Percentiles rank a stretch among this genome's conserved stretches.
Conservation (phyloP, 768 basidiomycete species). For the Mycena amicta region DNA sequence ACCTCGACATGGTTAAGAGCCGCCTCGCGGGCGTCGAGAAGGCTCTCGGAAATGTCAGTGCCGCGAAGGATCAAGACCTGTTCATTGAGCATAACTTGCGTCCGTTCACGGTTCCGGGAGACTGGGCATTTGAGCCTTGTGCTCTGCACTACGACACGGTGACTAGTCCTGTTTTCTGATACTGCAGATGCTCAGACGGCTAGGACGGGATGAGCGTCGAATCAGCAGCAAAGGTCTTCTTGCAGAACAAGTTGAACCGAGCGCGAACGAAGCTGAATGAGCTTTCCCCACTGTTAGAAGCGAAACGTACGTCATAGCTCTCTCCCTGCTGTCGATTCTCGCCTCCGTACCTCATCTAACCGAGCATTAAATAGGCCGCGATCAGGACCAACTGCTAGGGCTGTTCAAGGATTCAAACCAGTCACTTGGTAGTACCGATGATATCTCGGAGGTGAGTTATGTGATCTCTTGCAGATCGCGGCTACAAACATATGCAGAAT, state of each 20-base stretch:
- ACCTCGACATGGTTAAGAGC: constrained; percentile 60
- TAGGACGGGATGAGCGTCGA: constrained; percentile 69
- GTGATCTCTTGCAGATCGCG: constrained; percentile 14
- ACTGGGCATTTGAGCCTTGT: constrained; percentile 80
- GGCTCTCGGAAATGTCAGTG: constrained; percentile 55
- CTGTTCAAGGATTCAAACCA: constrained; percentile 48
- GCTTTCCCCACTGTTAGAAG: constrained; percentile 53
- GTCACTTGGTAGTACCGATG: constrained; percentile 58
- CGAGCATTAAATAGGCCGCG: constrained; percentile 43
- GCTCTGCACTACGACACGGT: constrained; percentile 76
- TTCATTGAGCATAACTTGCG: constrained; percentile 75
- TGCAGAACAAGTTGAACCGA: constrained; percentile 76
- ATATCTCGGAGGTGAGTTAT: constrained; percentile 56
- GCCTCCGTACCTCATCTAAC: background rate
- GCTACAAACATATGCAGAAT: constrained; percentile 44
- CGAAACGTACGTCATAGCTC: constrained; percentile 54
- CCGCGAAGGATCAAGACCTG: constrained; percentile 64
- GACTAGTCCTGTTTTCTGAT: constrained; percentile 25
- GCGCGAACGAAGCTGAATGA: constrained; percentile 67
- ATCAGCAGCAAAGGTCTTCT: constrained; percentile 68
- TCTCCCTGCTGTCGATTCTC: background rate
- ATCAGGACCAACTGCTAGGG: constrained; percentile 52
- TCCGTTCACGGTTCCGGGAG: constrained; percentile 61
- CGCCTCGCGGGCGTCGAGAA: constrained; percentile 49
- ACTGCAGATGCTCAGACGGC: background rate